Evolutionary conservation across 1,284 basidiomycete genomes (phyloP), one percentile per base, ranked within the genome.

Genomic region (Puccinia novopanici): DNA sequence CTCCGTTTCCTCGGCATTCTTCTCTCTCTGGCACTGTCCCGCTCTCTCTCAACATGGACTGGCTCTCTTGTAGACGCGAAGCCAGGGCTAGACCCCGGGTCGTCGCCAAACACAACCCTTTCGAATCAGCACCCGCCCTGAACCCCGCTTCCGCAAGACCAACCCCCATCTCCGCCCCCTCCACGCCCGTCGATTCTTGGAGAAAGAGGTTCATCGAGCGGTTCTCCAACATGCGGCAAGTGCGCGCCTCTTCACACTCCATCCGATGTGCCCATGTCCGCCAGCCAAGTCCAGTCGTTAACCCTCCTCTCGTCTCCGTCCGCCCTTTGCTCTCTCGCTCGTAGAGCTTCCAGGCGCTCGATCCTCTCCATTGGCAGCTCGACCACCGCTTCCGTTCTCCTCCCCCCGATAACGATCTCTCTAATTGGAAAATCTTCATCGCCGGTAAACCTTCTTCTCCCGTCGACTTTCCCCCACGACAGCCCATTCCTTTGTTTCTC

Each of bases 341-440:
- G 15, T 40, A 77, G 75, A 68, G 63, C 30, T 12, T 77, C 9
- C 75, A 77, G 55, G 22, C 9, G n/a, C 75, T 68, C 42, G 63
- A 77, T 15, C 75, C 75, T 22, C 40, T 22, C 19, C 61, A 77
- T 68, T 77, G 75, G 75, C 45, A 67, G 68, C 37, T 77, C n/a
- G 63, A 27, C 19, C 12, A 40, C 2, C 19, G 40, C 8, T 77
- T 67, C 30, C 75, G 50, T 52, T 15, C 34, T 0, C 45, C 63
- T 13, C 75, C 75, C 17, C 63, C 75, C 17, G 50, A 45, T 50
- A 68, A 68, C 57, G 75, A 77, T 37, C 30, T 68, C 40, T 77
- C 75, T 3, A 77, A 77, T 34, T 77, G 75, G 75, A 67, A 63
- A n/a, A 68, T 77, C 30, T 77, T 77, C 30, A 77, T 77, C 24